Evolutionary conservation across 768 basidiomycete species (phyloP), one percentile per base, ranked within the genome.

Genomic region (Roridomyces roridus): DNA sequence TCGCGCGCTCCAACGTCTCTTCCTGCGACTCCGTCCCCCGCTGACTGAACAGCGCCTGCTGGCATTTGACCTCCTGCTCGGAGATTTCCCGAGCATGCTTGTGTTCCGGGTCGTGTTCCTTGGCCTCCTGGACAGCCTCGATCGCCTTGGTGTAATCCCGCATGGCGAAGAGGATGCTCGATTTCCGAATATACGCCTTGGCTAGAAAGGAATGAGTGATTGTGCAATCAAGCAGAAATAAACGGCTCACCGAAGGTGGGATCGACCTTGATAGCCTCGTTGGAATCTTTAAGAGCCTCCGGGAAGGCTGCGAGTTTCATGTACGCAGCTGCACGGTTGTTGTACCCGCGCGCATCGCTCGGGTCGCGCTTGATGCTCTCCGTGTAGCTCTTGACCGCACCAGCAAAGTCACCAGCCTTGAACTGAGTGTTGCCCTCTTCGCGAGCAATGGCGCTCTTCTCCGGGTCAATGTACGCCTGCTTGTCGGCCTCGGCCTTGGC

Each of bases 281-380:
- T 86, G 35, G 87, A 93, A 67, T 99, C 97, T 74, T 98, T 98
- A 68, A 98, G 81, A 1, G 96, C 97, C 72, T 99, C 97, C 11
- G 95, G 91, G 26, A 98, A 75, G 1, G 97, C 97, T 39, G 84
- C 84, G 36, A 99, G 86, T 78, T 98, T 98, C 75, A 90, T 93
- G 77, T 97, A 98, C 21, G 94, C 96, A 25, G 94, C 90, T n/a
- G 97, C 94, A 45, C 97, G 89, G 78, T 99, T 99, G 73, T 96
- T 98, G 79, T 98, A 99, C 9, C 92, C 95, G 62, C 89, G 83
- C 14, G 96, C 84, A 69, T 99, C 97, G 34, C 74, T 71, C 37
- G 97, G 96, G 67, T 93, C 88, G 46, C 97, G 89, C 78, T 98
- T 98, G 82, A 98, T 97, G 59, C 94, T 91, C 75, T 99, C 97